Evolutionary conservation across 1,139 yeast genomes (phyloP).

Genomic region (Zygoascus hellenicus): DNA sequence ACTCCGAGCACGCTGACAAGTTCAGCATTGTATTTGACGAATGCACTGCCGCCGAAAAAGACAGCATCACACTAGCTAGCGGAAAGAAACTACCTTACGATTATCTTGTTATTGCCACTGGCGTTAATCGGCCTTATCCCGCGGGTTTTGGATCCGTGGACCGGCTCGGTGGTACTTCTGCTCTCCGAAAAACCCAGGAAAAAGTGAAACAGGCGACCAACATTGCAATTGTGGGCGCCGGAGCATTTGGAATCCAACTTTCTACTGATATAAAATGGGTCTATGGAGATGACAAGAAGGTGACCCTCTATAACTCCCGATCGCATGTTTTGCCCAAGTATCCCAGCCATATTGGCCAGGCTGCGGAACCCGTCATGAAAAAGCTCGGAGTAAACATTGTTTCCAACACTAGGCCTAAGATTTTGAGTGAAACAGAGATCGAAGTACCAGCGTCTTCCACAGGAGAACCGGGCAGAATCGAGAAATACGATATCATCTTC

Average conservation of each 20-base stretch:
- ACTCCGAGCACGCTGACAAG: conserved; percentile 11
- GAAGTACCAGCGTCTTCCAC: conserved; percentile 11
- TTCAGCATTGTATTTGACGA: conserved; percentile 9
- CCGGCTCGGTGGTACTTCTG: conserved; percentile 1
- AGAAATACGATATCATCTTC: conserved; percentile 17
- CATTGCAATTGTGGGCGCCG: conserved; percentile 25
- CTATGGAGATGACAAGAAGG: conserved; percentile 19
- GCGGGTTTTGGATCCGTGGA: conserved; percentile 10
- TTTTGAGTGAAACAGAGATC: conserved; percentile 11
- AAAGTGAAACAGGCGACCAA: conserved; percentile 13
- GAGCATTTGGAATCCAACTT: conserved; percentile 26
- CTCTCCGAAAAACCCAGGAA: conserved; percentile 4
- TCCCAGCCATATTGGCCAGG: conserved; percentile 13
- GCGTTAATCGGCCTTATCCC: conserved; percentile 12
- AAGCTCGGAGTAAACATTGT: conserved; percentile 16
- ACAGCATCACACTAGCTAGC: conserved; percentile 6
- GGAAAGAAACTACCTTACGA: conserved; percentile 12
- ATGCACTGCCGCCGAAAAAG: conserved; percentile 4
- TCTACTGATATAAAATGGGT: conserved; percentile 24
- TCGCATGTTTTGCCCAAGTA: conserved; percentile 17
- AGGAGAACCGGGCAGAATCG: background rate
- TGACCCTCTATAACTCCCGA: conserved; percentile 16
- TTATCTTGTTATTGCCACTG: conserved; percentile 16
- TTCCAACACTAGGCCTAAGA: conserved; percentile 13
- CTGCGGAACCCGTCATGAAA: conserved; percentile 14